Percentiles rank a stretch among this genome's conserved stretches.
Evolutionary conservation across 129 eudicot species (phyloP).

Genomic region (Flaveria brownii): DNA sequence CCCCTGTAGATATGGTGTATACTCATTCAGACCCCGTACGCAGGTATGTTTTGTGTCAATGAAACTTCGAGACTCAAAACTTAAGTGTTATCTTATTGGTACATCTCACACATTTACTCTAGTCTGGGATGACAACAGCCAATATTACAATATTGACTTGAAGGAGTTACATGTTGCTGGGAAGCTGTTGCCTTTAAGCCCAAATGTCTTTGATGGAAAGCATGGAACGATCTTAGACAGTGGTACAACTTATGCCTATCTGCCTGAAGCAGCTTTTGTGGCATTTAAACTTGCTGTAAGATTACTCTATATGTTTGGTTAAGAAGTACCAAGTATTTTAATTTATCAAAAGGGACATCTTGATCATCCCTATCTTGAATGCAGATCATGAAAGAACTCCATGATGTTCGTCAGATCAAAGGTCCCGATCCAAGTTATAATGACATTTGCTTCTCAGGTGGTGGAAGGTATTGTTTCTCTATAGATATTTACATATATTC

Average conservation of each 20-base stretch:
- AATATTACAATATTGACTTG: conserved; percentile 98
- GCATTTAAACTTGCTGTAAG: conserved; percentile 92
- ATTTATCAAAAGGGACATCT: neutral
- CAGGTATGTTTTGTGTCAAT: conserved; percentile 62
- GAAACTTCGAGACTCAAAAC: conserved; percentile 32
- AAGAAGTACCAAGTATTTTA: neutral
- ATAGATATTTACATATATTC: neutral
- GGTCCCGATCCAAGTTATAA: conserved; percentile 98
- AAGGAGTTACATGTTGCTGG: conserved; percentile 96
- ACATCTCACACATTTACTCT: conserved; percentile 99
- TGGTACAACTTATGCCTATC: conserved; percentile 91
- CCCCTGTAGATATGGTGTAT: conserved; percentile 82
- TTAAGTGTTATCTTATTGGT: conserved; percentile 52
- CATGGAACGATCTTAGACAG: conserved; percentile 86
- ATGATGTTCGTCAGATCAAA: conserved; percentile 55
- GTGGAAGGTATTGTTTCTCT: conserved; percentile 65
- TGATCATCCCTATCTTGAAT: conserved; percentile 3
- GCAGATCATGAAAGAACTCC: conserved; percentile 71
- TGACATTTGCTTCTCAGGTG: conserved; percentile 96
- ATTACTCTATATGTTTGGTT: neutral
- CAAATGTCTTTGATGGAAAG: conserved; percentile 76
- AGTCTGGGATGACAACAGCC: conserved; percentile 99
- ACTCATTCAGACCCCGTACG: conserved; percentile 77
- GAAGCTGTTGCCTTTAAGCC: conserved; percentile 59
- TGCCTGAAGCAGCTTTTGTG: conserved; percentile 84